Percentiles rank a stretch among this genome's conserved stretches.
Evolutionary conservation across 257 asterid genomes (phyloP).

Genomic region (Solanum appendiculatum): DNA sequence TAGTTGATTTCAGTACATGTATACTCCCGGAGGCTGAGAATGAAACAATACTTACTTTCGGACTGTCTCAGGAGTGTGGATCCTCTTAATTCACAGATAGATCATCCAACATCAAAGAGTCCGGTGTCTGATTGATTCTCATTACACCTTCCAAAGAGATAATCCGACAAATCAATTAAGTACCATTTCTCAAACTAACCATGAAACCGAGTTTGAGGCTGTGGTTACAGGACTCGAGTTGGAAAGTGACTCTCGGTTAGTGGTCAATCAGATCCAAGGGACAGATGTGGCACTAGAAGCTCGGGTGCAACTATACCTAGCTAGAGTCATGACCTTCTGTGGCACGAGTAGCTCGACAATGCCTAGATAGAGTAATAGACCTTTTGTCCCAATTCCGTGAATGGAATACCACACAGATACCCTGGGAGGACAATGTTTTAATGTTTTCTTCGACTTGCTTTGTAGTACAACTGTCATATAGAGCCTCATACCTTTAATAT

Average conservation of each 20-base stretch:
- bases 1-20: too few species aligned
- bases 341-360: neutral
- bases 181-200: neutral
- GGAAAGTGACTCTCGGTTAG: neutral
- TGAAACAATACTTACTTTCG: too few species aligned
- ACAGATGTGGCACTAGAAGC: neutral
- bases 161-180: neutral
- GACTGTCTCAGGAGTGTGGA: too few species aligned
- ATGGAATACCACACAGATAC: neutral
- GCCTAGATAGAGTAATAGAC: neutral
- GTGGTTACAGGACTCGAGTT: neutral
- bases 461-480: neutral
- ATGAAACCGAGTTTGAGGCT: neutral
- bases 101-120: neutral
- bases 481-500: neutral
- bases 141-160: neutral
- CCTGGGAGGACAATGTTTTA: neutral
- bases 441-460: neutral
- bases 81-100: neutral
- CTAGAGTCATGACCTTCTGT: too few species aligned
- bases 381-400: neutral
- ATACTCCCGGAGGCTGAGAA: too few species aligned
- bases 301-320: too few species aligned
- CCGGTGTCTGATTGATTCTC: neutral
- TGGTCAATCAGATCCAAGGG: neutral